A percentile compares a stretch with the other conserved stretches of the same genome.
Conservation (phyloP, 148 eudicot genomes). For the Chenopodium suecicum region DNA sequence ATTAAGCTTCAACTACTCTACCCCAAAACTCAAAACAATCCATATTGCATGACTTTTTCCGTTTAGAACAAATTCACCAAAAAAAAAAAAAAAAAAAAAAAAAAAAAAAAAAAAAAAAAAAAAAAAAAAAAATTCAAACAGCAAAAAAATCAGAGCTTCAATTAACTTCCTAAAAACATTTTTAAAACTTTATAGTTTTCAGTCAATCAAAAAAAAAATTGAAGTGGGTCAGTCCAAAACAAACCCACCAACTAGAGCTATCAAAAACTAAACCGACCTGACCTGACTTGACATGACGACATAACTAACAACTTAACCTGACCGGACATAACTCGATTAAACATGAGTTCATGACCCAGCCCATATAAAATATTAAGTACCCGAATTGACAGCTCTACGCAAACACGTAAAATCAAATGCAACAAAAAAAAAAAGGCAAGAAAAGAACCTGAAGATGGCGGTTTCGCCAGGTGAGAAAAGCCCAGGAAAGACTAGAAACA, state of each 20-base stretch:
- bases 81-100: neutral
- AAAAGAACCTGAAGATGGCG: slow-evolving; percentile 84
- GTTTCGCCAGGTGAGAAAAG: slow-evolving; percentile 59
- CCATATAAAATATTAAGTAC: neutral
- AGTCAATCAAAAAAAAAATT: too few species aligned
- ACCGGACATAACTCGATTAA: neutral
- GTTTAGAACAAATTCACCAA: neutral
- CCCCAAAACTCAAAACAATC: slow-evolving; percentile 12
- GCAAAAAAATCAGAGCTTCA: neutral
- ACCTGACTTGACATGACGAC: too few species aligned
- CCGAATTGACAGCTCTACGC: neutral
- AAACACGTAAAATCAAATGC: neutral
- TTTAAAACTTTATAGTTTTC: neutral
- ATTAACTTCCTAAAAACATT: neutral
- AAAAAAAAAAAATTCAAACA: neutral
- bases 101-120: neutral
- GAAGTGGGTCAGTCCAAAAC: slow-evolving; percentile 7
- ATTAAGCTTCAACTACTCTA: slow-evolving; percentile 27
- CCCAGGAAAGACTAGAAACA: slow-evolving; percentile 64
- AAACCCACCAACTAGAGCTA: neutral
- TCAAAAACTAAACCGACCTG: neutral
- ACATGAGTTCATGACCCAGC: neutral
- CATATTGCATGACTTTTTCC: slow-evolving; percentile 10
- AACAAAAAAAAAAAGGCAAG: neutral
- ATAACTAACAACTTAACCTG: neutral